Conservation (phyloP, 805 yeast genomes). For the Wickerhamomyces canadensis region DNA sequence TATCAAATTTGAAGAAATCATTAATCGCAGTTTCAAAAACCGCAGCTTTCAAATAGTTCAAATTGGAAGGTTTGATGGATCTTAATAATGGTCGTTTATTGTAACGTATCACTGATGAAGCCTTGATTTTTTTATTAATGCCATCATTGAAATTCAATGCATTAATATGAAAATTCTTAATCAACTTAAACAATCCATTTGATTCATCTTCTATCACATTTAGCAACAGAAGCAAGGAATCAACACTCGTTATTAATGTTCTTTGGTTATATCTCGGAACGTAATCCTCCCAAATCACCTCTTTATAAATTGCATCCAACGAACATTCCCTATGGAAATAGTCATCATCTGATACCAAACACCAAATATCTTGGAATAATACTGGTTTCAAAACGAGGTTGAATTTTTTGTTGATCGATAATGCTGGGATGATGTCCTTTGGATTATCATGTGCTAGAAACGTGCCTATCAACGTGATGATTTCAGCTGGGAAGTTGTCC, state of each 20-base stretch:
- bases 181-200: no score
- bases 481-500: constrained; percentile 8
- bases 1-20: no score
- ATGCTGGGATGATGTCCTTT: constrained; percentile 1
- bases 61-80: no score
- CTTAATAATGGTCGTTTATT: no score
- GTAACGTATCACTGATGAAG: no score
- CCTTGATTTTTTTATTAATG: no score
- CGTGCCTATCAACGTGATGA: constrained; percentile 4
- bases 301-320: constrained; percentile 1
- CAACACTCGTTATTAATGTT: constrained; percentile 6
- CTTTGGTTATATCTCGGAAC: neutral
- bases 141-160: no score
- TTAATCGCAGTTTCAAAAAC: no score
- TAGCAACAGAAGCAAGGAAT: no score
- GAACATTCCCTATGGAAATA: neutral
- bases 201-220: no score
- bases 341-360: constrained; percentile 11
- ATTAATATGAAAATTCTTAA: no score
- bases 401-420: constrained; percentile 10
- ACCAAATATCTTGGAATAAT: constrained; percentile 11
- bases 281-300: neutral
- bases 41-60: no score
- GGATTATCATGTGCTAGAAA: constrained; percentile 6
- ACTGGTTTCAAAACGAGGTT: constrained; percentile 6